These are phyloP conservation scores for Discostella stelligeroides DNA, from an alignment of 108 stramenopile genomes.

Conservation along the genomic window DNA sequence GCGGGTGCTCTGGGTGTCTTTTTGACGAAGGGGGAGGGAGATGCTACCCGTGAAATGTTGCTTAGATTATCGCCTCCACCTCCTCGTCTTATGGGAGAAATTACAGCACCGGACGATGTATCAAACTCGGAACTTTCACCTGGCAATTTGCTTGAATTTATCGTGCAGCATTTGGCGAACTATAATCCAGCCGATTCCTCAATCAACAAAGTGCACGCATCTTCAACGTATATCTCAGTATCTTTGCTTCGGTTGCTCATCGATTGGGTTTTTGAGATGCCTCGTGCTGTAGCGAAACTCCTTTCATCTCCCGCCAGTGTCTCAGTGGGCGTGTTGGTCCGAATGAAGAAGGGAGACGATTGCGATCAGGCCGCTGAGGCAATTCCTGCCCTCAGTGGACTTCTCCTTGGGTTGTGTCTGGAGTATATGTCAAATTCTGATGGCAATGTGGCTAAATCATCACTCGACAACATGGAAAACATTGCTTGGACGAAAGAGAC, in stretches of 20 bases:
- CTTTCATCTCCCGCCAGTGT: slow-evolving; percentile 56
- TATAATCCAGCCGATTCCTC: slow-evolving; percentile 23
- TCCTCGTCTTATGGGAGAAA: slow-evolving; percentile 2
- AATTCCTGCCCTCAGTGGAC: slow-evolving; percentile 49
- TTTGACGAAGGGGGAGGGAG: slow-evolving; percentile 54
- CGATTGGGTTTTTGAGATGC: slow-evolving; percentile 65
- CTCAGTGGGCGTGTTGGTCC: slow-evolving; percentile 37
- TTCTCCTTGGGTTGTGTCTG: slow-evolving; percentile 73
- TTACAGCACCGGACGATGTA: background rate
- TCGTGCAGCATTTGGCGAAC: slow-evolving; percentile 36
- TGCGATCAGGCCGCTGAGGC: slow-evolving; percentile 9
- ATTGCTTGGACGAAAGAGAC: slow-evolving; percentile 48
- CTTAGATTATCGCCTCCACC: slow-evolving; percentile 51
- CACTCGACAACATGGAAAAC: slow-evolving; percentile 24
- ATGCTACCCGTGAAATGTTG: slow-evolving; percentile 69
- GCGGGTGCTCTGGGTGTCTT: slow-evolving; percentile 65
- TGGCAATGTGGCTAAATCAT: slow-evolving; percentile 9
- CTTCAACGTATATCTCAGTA: slow-evolving; percentile 29
- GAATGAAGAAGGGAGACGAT: slow-evolving; percentile 16
- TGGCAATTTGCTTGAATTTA: slow-evolving; percentile 44
- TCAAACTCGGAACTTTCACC: slow-evolving; percentile 6
- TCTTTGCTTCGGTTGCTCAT: slow-evolving; percentile 55
- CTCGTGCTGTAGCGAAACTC: slow-evolving; percentile 59
- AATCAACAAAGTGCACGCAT: slow-evolving; percentile 21
- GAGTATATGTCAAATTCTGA: slow-evolving; percentile 55